A percentile compares a stretch with the other conserved stretches of the same genome.
Evolutionary conservation across 306 rosid genomes (phyloP).

Genomic region (Corylus heterophylla): DNA sequence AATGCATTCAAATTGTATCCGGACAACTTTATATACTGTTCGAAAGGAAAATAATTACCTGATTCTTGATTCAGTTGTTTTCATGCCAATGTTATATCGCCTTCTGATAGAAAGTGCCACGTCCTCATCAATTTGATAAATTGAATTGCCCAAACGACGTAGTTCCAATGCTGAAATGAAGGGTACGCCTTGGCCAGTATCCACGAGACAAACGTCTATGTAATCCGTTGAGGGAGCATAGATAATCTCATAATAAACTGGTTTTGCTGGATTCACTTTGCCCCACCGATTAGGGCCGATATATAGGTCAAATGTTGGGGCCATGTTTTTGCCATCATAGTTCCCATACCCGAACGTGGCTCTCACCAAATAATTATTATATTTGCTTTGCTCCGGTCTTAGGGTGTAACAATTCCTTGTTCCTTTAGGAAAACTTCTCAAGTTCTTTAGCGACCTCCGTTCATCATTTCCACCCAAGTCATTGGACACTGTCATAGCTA

Average conservation of each 20-base stretch:
- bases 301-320: constrained; percentile 32
- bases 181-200: constrained; percentile 41
- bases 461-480: too few relatives aligned
- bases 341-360: constrained; percentile 45
- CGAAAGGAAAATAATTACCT: constrained; percentile 4
- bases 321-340: constrained; percentile 31
- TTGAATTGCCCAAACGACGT: constrained; percentile 20
- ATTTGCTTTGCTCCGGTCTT: constrained; percentile 28
- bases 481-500: too few relatives aligned
- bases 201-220: constrained; percentile 43
- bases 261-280: not conserved
- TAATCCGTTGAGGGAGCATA: constrained; percentile 28
- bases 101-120: too few relatives aligned
- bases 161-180: constrained; percentile 50
- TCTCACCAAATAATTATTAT: constrained; percentile 37
- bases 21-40: too few relatives aligned
- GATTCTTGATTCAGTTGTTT: not conserved
- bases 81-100: constrained; percentile 29
- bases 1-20: too few relatives aligned
- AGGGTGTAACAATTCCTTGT: constrained; percentile 47
- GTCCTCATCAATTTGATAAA: constrained; percentile 4
- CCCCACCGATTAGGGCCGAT: constrained; percentile 46
- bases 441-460: too few relatives aligned
- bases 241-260: constrained; percentile 1
- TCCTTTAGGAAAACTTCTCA: too few relatives aligned